Evolutionary conservation across 139 green algal species (phyloP).

Genomic region (Astrephomene gubernaculifera): DNA sequence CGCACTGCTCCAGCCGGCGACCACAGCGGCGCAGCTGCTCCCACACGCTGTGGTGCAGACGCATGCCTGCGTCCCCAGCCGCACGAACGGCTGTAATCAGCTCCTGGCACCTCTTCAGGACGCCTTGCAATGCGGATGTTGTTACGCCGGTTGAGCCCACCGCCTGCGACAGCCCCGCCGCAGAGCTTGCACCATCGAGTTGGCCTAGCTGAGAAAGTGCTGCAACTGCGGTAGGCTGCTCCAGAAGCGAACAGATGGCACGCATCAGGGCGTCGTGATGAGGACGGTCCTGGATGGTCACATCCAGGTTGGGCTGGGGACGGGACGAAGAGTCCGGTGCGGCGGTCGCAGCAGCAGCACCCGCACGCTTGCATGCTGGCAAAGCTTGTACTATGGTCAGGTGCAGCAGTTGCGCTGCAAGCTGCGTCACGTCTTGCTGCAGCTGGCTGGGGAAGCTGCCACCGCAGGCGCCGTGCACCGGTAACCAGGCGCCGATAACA

Average conservation of each 20-base stretch:
- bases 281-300: too few relatives aligned
- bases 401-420: background rate
- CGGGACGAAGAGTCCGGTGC: too few relatives aligned
- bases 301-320: too few relatives aligned
- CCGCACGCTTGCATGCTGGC: background rate
- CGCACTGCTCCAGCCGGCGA: background rate
- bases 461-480: background rate
- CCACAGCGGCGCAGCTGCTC: background rate
- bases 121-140: too few relatives aligned
- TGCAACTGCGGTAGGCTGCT: background rate
- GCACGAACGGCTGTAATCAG: background rate
- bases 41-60: background rate
- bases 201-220: background rate
- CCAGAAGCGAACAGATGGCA: too few relatives aligned
- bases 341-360: too few relatives aligned
- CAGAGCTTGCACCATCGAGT: too few relatives aligned
- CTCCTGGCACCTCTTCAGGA: background rate
- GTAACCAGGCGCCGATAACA: slow-evolving; percentile 17
- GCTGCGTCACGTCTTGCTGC: background rate
- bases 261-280: too few relatives aligned
- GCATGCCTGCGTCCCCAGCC: background rate
- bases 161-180: too few relatives aligned
- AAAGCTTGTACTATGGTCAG: background rate
- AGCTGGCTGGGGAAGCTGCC: background rate
- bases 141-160: too few relatives aligned